These are phyloP conservation scores for Corchorus capsularis DNA, from an alignment of 345 rosid genomes.

Conservation along the genomic window DNA sequence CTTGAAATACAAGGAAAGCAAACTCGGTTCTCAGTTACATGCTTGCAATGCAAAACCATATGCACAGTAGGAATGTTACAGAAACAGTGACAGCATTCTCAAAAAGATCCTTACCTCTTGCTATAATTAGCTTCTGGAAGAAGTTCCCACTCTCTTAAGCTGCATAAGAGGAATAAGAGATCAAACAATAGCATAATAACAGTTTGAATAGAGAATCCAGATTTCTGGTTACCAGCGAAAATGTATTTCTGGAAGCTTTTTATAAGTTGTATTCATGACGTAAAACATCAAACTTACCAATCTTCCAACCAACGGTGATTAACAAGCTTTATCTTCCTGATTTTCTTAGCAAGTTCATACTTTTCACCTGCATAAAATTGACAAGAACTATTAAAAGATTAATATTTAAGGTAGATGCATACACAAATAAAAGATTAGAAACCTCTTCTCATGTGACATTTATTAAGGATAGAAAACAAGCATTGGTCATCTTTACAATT, in stretches of 20 bases:
- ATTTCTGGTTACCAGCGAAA: not conserved
- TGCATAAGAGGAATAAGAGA: constrained; percentile 33
- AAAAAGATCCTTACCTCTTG: constrained; percentile 57
- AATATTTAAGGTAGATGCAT: not conserved
- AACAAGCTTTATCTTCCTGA: constrained; percentile 74
- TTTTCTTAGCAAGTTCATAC: constrained; percentile 84
- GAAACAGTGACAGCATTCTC: not conserved
- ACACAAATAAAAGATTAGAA: not conserved
- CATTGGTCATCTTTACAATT: not conserved
- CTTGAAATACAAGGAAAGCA: not conserved
- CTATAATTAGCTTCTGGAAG: constrained; percentile 73
- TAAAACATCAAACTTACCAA: constrained; percentile 50
- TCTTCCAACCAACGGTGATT: constrained; percentile 95
- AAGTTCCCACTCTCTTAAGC: constrained; percentile 86
- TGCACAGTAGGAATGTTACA: not conserved
- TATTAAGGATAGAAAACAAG: not conserved
- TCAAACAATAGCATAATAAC: constrained; percentile 14
- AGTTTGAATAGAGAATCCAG: not conserved
- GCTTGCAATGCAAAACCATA: not conserved
- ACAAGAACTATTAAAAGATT: constrained; percentile 4
- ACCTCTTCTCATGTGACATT: not conserved
- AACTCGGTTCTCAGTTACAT: too few relatives aligned
- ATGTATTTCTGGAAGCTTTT: not conserved
- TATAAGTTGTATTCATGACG: not conserved
- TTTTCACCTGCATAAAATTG: constrained; percentile 70